Evolutionary conservation across 768 basidiomycete genomes (phyloP), one percentile per base, ranked within the genome.

Genomic region (Lactifluus volemus): DNA sequence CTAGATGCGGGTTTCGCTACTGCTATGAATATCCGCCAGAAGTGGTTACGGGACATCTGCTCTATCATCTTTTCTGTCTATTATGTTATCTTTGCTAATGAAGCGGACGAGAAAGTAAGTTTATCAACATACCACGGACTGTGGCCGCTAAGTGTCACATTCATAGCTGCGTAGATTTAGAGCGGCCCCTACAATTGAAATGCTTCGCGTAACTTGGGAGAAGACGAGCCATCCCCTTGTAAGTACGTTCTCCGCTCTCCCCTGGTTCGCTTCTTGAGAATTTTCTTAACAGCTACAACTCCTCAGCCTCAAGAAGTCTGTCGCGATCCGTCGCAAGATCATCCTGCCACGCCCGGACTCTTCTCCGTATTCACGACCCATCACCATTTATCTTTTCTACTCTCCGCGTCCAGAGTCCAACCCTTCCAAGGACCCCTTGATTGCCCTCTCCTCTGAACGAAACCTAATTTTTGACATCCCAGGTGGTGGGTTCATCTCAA

Each of bases 1-100:
- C 77, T 98, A n/a, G 97, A 99, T 70, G 93, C 95, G 2, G 97
- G 95, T 1, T 98, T 98, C 69, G 94, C 94, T 0, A 94, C 94
- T 0, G 95, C 96, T 12, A 93, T 96, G 89, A 77, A 84, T 2
- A 91, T 99, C 58, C 84, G 88, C 14, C 90, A 92, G 3, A 92
- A 88, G 70, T 97, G 92, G 93, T 73, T 98, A 10, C 82, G 87
- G 65, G 92, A 99, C 70, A 73, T 97, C 5, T 87, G 85, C 54
- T 92, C 92, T 45, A 75, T 97, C 48, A 66, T 92, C 25, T 96
- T 97, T 71, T 86, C 92, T 0, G 75, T 79, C 2, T 99, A 98
- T 76, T 99, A 98, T 72, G 87, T 98, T 25, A 71, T 88, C 10
- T 87, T 87, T 70, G 89, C 95, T 21, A 85, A 87, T 68, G 91